Conservation (phyloP, 2,329 filamentous ascomycete genomes). For the Fusarium sp. region DNA sequence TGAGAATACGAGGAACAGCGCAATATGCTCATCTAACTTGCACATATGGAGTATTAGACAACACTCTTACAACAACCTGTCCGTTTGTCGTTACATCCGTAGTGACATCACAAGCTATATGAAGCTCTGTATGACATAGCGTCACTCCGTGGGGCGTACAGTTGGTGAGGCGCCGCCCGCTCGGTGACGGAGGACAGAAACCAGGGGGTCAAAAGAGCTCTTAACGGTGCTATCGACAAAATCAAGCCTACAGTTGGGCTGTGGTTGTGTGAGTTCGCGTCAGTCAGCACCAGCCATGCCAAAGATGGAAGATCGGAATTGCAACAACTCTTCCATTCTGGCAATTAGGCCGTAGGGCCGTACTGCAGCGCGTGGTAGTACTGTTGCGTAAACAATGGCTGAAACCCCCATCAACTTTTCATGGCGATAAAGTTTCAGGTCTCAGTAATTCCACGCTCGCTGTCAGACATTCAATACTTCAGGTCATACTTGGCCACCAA, state of each 20-base stretch:
- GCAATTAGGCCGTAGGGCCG: background rate
- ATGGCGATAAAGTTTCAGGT: slow-evolving; percentile 20
- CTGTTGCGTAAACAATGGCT: slow-evolving; percentile 25
- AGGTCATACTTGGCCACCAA: slow-evolving; percentile 24
- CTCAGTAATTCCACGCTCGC: slow-evolving; percentile 24
- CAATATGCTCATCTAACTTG: background rate
- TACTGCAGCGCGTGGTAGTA: slow-evolving; percentile 9
- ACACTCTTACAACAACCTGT: slow-evolving; percentile 7
- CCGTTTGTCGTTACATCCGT: slow-evolving; percentile 34
- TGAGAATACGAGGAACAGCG: slow-evolving; percentile 38
- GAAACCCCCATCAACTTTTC: slow-evolving; percentile 38
- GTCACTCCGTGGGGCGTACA: slow-evolving; percentile 11
- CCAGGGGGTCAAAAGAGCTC: slow-evolving; percentile 29
- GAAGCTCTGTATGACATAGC: slow-evolving; percentile 14
- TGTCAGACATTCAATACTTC: slow-evolving; percentile 28
- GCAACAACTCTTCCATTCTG: slow-evolving; percentile 1
- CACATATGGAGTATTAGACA: background rate
- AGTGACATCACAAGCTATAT: slow-evolving; percentile 42
- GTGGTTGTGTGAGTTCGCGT: slow-evolving; percentile 9
- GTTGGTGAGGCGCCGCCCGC: slow-evolving; percentile 29
- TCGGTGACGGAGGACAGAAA: slow-evolving; percentile 27
- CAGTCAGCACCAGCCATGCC: slow-evolving; percentile 13
- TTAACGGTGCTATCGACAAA: slow-evolving; percentile 27
- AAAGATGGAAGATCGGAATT: slow-evolving; percentile 23
- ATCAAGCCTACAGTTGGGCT: slow-evolving; percentile 22